phyloP scores from a whole-genome alignment of 805 yeast genomes.

The Yarrowia porcina region DNA sequence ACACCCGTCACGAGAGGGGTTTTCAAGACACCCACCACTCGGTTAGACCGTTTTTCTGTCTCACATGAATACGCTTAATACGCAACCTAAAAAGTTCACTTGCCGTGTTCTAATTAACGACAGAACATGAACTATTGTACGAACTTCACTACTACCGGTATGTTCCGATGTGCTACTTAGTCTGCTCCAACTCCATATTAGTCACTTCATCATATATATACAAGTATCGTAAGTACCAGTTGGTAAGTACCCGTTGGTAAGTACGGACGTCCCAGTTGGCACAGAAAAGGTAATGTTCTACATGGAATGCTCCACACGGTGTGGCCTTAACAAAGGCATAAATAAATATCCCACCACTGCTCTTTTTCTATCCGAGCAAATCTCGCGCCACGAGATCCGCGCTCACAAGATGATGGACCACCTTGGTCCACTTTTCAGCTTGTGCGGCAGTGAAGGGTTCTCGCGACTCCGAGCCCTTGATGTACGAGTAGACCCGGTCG shows the following conservation, averaged over 20 bases:
- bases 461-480: constrained; percentile 23
- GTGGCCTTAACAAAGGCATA: neutral
- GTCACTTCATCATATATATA: no score
- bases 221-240: neutral
- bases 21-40: no score
- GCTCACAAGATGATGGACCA: constrained; percentile 26
- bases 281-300: no score
- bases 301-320: neutral
- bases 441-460: neutral
- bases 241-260: no score
- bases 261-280: no score
- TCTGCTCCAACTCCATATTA: no score
- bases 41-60: constrained; percentile 1
- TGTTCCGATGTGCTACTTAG: no score
- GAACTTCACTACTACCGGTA: neutral
- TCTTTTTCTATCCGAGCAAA: neutral
- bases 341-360: neutral
- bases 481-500: constrained; percentile 46
- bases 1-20: no score
- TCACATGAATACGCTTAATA: neutral
- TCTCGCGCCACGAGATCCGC: constrained; percentile 26
- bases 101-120: neutral
- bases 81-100: constrained; percentile 1
- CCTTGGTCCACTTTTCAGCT: constrained; percentile 17
- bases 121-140: no score